Percentiles rank a stretch among this genome's conserved stretches.
Conservation (phyloP, 1,284 basidiomycete species). For the Filobasidium uniguttulatum region DNA sequence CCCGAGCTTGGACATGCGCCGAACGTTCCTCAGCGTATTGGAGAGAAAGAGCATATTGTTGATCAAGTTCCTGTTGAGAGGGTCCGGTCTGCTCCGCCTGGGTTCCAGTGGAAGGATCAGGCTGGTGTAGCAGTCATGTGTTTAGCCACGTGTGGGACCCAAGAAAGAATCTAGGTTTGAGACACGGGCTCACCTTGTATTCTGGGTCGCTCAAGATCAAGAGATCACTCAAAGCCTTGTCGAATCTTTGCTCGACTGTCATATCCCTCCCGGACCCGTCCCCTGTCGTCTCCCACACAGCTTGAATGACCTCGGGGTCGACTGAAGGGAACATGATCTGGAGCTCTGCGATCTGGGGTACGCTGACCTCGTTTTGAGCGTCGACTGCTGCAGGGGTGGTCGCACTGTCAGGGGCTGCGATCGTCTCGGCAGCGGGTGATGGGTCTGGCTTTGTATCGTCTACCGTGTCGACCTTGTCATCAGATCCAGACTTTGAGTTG, state of each 20-base stretch:
- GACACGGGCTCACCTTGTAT: constrained; percentile 10
- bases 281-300: constrained; percentile 5
- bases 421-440: too few relatives aligned
- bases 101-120: not conserved
- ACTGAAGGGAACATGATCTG: constrained; percentile 11
- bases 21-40: constrained; percentile 6
- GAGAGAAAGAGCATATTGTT: constrained; percentile 15
- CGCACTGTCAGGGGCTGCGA: too few relatives aligned
- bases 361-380: too few relatives aligned
- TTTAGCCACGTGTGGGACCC: too few relatives aligned
- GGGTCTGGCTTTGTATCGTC: too few relatives aligned
- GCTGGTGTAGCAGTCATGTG: too few relatives aligned
- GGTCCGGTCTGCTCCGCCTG: not conserved
- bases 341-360: not conserved
- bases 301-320: constrained; percentile 4
- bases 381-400: not conserved
- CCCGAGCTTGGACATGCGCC: not conserved
- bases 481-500: too few relatives aligned
- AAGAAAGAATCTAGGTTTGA: too few relatives aligned
- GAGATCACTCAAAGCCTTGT: constrained; percentile 6
- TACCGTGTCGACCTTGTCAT: too few relatives aligned
- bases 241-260: not conserved
- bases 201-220: constrained; percentile 13
- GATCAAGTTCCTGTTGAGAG: constrained; percentile 9
- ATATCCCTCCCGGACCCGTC: too few relatives aligned